Conservation (phyloP, 129 eudicot species). For the Centaurea solstitialis region DNA sequence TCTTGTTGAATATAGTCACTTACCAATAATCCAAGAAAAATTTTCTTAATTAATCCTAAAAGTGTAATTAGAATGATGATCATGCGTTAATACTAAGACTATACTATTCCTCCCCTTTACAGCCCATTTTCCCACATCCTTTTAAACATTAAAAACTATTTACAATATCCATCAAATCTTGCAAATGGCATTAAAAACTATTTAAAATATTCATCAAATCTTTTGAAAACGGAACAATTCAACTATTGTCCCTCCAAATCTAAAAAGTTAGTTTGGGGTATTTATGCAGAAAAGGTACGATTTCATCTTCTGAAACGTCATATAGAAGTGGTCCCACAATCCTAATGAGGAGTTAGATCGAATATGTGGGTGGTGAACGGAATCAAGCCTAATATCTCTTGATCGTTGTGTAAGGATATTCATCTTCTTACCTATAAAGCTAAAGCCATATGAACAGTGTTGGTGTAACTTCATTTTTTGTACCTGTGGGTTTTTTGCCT, state of each 20-base stretch:
- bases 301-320: neutral
- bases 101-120: constrained; percentile 3
- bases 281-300: neutral
- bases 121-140: constrained; percentile 22
- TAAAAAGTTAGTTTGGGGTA: neutral
- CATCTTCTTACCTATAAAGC: neutral
- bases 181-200: neutral
- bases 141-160: neutral
- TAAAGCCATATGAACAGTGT: neutral
- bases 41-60: neutral
- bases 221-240: neutral
- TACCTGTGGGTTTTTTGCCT: no score
- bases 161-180: neutral
- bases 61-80: constrained; percentile 7
- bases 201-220: neutral
- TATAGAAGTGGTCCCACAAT: neutral
- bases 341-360: neutral
- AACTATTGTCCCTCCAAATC: neutral
- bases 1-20: neutral
- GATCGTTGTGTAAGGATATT: neutral
- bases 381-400: neutral
- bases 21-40: constrained; percentile 8
- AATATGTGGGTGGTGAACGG: neutral
- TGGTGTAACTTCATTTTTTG: neutral
- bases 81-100: constrained; percentile 2